Evolutionary conservation across 495 filamentous ascomycete species (phyloP).

Genomic region (Tirmania nivea): DNA sequence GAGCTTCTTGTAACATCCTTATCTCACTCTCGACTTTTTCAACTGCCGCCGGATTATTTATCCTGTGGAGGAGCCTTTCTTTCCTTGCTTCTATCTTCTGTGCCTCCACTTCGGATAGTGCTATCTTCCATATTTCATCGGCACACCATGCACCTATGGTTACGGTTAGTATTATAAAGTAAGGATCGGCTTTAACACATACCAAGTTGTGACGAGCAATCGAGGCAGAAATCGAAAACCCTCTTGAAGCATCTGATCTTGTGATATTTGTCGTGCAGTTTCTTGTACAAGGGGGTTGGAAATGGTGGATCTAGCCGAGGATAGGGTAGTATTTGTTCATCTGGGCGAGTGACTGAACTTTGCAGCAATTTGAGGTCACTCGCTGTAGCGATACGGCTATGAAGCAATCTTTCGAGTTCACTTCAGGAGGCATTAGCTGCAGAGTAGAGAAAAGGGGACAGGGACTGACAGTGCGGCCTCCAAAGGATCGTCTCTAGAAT

Average conservation of each 20-base stretch:
- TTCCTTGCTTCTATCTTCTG: constrained; percentile 38
- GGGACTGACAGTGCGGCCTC: constrained; percentile 37
- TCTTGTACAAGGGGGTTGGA: constrained; percentile 34
- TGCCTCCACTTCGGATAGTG: constrained; percentile 42
- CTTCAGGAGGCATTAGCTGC: constrained; percentile 15
- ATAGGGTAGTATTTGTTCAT: constrained; percentile 41
- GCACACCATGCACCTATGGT: constrained; percentile 51
- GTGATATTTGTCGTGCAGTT: constrained; percentile 34
- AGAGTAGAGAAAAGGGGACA: neutral
- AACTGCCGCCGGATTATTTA: constrained; percentile 16
- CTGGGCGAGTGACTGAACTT: constrained; percentile 35
- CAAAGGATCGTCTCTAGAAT: constrained; percentile 48
- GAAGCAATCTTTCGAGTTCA: constrained; percentile 54
- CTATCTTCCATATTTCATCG: constrained; percentile 58
- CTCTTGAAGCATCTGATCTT: constrained; percentile 34
- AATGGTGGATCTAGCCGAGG: constrained; percentile 27
- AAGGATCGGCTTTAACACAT: neutral
- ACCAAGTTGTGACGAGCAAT: constrained; percentile 39
- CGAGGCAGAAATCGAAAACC: constrained; percentile 35
- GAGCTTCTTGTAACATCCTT: constrained; percentile 36
- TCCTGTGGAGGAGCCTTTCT: constrained; percentile 19
- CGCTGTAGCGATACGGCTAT: constrained; percentile 66
- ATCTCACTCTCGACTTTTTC: constrained; percentile 29
- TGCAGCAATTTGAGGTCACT: constrained; percentile 40
- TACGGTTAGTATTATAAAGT: neutral